phyloP scores from a whole-genome alignment of 441 rosid genomes.

The Arabidopsis lyrata region DNA sequence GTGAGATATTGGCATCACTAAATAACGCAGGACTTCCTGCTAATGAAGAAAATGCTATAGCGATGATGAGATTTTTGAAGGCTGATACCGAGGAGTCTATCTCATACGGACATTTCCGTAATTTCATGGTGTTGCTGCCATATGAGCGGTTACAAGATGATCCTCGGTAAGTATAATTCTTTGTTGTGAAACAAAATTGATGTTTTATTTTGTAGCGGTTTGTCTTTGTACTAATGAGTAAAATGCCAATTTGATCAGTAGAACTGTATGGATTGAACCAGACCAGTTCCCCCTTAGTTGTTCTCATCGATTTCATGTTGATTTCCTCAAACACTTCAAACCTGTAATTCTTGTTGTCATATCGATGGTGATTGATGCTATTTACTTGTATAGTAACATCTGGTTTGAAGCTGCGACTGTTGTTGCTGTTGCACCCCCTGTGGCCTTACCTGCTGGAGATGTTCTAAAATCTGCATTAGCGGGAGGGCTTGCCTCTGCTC shows the following conservation, averaged over 20 bases:
- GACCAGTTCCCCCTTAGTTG: conserved; percentile 5
- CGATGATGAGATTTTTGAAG: conserved; percentile 95
- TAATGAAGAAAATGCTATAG: conserved; percentile 92
- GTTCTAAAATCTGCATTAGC: conserved; percentile 96
- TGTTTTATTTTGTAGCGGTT: conserved; percentile 14
- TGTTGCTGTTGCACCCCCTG: conserved; percentile 96
- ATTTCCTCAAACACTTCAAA: conserved; percentile 1
- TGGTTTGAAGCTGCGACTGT: conserved; percentile 99
- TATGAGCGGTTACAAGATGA: conserved; percentile 93
- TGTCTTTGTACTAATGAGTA: conserved; percentile 2
- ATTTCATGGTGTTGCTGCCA: conserved; percentile 95
- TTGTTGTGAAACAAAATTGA: conserved; percentile 22
- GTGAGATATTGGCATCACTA: conserved; percentile 89
- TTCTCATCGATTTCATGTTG: not conserved
- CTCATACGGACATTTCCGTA: conserved; percentile 97
- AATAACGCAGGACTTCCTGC: conserved; percentile 96
- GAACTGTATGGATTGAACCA: conserved; percentile 20
- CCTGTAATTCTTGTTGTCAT: conserved; percentile 1
- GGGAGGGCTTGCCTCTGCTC: conserved; percentile 95
- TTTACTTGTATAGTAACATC: conserved; percentile 63
- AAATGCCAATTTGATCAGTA: conserved; percentile 4
- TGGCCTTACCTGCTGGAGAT: conserved; percentile 84
- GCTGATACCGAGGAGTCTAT: conserved; percentile 92
- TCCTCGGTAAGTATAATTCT: conserved; percentile 70
- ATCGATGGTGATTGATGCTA: conserved; percentile 17